Evolutionary conservation across 441 rosid genomes (phyloP).

Genomic region (Biscutella laevigata): DNA sequence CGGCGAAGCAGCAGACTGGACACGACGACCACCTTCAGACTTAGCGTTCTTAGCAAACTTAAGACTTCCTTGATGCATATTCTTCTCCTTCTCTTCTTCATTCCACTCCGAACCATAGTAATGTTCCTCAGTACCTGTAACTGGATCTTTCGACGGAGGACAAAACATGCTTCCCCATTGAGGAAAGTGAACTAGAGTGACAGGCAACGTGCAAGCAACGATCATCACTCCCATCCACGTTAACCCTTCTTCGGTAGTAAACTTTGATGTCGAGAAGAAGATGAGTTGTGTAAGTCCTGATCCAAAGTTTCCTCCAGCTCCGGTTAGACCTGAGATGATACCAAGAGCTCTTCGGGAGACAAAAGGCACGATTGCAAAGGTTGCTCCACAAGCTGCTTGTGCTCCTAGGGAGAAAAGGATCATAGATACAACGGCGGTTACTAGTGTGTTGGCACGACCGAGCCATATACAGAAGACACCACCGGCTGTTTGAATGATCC

Average conservation of each 20-base stretch:
- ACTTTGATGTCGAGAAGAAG: slow-evolving; percentile 41
- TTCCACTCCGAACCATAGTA: slow-evolving; percentile 46
- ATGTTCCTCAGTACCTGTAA: slow-evolving; percentile 32
- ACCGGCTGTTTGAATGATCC: slow-evolving; percentile 59
- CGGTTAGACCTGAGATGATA: slow-evolving; percentile 31
- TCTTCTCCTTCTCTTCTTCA: slow-evolving; percentile 42
- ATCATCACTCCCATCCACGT: slow-evolving; percentile 62
- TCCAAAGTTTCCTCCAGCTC: slow-evolving; percentile 71
- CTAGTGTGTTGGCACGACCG: slow-evolving; percentile 45
- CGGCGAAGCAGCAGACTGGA: slow-evolving; percentile 27
- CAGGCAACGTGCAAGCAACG: slow-evolving; percentile 50
- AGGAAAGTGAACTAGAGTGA: slow-evolving; percentile 45
- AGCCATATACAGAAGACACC: slow-evolving; percentile 66
- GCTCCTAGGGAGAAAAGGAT: slow-evolving; percentile 61
- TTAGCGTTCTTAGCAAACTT: slow-evolving; percentile 47
- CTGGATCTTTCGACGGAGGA: slow-evolving; percentile 36
- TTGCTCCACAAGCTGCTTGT: slow-evolving; percentile 77
- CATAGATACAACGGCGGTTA: slow-evolving; percentile 49
- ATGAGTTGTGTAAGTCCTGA: slow-evolving; percentile 60
- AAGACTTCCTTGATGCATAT: slow-evolving; percentile 43
- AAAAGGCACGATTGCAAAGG: slow-evolving; percentile 59
- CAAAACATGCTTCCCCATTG: slow-evolving; percentile 77
- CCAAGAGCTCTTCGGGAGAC: slow-evolving; percentile 57
- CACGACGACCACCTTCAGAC: slow-evolving; percentile 48
- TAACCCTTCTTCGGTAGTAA: slow-evolving; percentile 43